phyloP scores from a whole-genome alignment of 1,284 basidiomycete species.

The Butyriboletus appendiculatus region DNA sequence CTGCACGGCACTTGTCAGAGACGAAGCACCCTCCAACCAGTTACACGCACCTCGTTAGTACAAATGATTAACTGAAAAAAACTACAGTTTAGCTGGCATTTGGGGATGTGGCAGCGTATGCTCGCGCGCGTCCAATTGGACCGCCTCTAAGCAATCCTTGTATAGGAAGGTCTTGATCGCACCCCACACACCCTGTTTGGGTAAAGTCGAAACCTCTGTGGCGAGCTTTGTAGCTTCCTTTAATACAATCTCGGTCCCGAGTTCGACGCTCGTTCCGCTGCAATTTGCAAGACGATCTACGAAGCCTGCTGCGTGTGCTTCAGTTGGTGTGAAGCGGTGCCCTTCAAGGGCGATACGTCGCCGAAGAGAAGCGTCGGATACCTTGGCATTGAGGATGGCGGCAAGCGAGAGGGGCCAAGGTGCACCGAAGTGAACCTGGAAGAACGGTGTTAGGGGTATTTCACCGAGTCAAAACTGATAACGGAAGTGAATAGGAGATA shows the following conservation, averaged over 20 bases:
- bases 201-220: slow-evolving; percentile 46
- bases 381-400: slow-evolving; percentile 65
- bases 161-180: slow-evolving; percentile 59
- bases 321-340: slow-evolving; percentile 76
- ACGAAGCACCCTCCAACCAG: neutral
- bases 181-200: slow-evolving; percentile 64
- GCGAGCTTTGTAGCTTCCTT: slow-evolving; percentile 61
- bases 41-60: slow-evolving; percentile 10
- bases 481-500: neutral
- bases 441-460: neutral
- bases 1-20: slow-evolving; percentile 7
- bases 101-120: slow-evolving; percentile 7
- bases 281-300: slow-evolving; percentile 71
- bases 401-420: slow-evolving; percentile 76
- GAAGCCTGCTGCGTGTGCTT: slow-evolving; percentile 69
- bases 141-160: slow-evolving; percentile 43
- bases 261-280: slow-evolving; percentile 37
- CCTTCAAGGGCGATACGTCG: slow-evolving; percentile 85
- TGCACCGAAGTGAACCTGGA: slow-evolving; percentile 80
- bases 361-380: slow-evolving; percentile 59
- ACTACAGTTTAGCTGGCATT: slow-evolving; percentile 39
- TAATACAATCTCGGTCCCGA: slow-evolving; percentile 57
- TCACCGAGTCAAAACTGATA: neutral
- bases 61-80: neutral
- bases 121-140: slow-evolving; percentile 37